phyloP scores from a whole-genome alignment of 441 rosid species.

The Populus hybrid region DNA sequence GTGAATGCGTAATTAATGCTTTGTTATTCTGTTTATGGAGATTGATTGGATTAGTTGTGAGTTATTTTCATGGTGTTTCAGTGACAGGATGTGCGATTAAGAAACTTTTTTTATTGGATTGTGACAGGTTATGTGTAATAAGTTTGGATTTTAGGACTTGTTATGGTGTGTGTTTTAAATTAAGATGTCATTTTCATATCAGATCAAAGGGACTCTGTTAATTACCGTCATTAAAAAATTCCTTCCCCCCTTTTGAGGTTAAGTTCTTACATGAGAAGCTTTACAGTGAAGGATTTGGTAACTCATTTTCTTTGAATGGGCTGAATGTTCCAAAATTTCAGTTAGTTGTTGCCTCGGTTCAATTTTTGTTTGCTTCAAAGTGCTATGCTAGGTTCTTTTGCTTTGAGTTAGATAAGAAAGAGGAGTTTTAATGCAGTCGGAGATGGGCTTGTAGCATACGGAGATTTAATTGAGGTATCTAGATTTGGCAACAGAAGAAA shows the following conservation, averaged over 20 bases:
- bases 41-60: neutral
- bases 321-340: neutral
- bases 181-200: slow-evolving; percentile 9
- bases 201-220: neutral
- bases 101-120: slow-evolving; percentile 4
- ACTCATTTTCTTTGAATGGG: neutral
- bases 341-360: neutral
- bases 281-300: neutral
- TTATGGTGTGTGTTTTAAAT: neutral
- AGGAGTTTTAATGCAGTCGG: neutral
- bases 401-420: neutral
- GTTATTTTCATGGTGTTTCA: neutral
- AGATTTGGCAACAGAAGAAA: neutral
- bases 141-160: slow-evolving; percentile 1
- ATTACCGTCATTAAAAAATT: neutral
- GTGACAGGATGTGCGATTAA: neutral
- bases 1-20: neutral
- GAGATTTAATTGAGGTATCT: neutral
- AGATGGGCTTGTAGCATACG: neutral
- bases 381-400: neutral
- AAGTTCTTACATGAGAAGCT: neutral
- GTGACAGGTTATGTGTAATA: slow-evolving; percentile 5
- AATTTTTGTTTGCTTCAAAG: neutral
- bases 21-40: slow-evolving; percentile 1
- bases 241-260: neutral